Conservation (phyloP, 1,139 yeast species). For the Suhomyces bokatorum region DNA sequence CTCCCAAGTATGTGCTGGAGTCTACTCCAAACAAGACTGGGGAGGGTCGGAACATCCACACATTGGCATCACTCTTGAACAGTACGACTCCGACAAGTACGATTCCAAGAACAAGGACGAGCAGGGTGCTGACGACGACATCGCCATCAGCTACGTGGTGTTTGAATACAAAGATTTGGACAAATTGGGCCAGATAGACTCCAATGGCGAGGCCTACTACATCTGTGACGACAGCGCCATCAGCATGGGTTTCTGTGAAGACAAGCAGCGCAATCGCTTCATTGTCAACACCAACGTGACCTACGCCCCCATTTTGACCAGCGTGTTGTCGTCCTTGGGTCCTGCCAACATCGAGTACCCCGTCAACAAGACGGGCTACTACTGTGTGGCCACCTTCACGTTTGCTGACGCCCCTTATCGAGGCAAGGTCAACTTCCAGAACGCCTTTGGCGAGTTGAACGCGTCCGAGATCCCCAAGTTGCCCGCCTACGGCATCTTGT, state of each 20-base stretch:
- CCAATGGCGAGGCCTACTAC: constrained; percentile 45
- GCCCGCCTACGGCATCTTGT: constrained; percentile 83
- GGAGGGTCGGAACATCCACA: constrained; percentile 72
- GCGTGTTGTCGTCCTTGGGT: constrained; percentile 57
- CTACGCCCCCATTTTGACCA: constrained; percentile 58
- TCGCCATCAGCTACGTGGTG: constrained; percentile 63
- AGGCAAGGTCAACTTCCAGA: constrained; percentile 76
- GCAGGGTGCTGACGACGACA: constrained; percentile 27
- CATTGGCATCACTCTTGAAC: constrained; percentile 50
- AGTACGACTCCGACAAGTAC: constrained; percentile 35
- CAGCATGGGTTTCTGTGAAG: constrained; percentile 50
- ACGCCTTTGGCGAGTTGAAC: constrained; percentile 85
- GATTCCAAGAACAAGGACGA: constrained; percentile 27
- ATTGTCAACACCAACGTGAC: constrained; percentile 47
- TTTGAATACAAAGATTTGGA: constrained; percentile 82
- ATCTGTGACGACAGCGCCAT: constrained; percentile 79
- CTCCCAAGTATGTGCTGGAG: constrained; percentile 82
- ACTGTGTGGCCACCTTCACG: constrained; percentile 75
- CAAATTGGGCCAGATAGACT: constrained; percentile 54
- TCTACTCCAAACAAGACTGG: constrained; percentile 87
- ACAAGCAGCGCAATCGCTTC: constrained; percentile 59
- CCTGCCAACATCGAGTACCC: constrained; percentile 62
- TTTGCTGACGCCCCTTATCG: constrained; percentile 45
- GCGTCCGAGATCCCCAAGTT: constrained; percentile 91
- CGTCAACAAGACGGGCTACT: constrained; percentile 79